phyloP scores from a whole-genome alignment of 2,329 filamentous ascomycete species.

The Paraconiothyrium sp. region DNA sequence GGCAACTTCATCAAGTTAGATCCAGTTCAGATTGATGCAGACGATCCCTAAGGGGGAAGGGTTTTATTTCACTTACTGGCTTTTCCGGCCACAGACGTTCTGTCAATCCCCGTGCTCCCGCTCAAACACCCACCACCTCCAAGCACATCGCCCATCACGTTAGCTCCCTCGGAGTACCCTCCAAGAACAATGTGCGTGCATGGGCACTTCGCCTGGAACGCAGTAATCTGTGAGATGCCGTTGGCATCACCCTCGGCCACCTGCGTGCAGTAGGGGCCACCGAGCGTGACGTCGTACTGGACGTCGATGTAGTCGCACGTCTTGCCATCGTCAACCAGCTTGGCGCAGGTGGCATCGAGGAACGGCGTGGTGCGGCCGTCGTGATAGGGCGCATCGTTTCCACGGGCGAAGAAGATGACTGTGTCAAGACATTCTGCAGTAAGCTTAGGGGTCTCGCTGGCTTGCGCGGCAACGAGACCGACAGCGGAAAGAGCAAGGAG shows the following conservation, averaged over 20 bases:
- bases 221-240: conserved; percentile 57
- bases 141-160: conserved; percentile 68
- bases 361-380: conserved; percentile 34
- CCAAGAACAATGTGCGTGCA: conserved; percentile 65
- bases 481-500: background rate
- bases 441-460: conserved; percentile 28
- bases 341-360: conserved; percentile 32
- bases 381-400: conserved; percentile 35
- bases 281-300: conserved; percentile 26
- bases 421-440: conserved; percentile 35
- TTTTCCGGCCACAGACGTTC: conserved; percentile 32
- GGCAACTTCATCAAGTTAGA: conserved; percentile 30
- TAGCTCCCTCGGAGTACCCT: conserved; percentile 68
- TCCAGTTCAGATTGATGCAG: conserved; percentile 11
- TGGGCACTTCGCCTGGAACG: conserved; percentile 64
- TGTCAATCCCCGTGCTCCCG: conserved; percentile 29
- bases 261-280: conserved; percentile 30
- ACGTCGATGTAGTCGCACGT: conserved; percentile 38
- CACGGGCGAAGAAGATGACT: conserved; percentile 36
- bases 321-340: conserved; percentile 31
- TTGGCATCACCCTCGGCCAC: conserved; percentile 32
- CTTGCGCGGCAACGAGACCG: background rate
- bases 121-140: conserved; percentile 55
- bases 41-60: background rate
- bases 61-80: conserved; percentile 26